Base-by-base conservation (phyloP, 441 rosid species). In the Isatis lusitanica region DNA sequence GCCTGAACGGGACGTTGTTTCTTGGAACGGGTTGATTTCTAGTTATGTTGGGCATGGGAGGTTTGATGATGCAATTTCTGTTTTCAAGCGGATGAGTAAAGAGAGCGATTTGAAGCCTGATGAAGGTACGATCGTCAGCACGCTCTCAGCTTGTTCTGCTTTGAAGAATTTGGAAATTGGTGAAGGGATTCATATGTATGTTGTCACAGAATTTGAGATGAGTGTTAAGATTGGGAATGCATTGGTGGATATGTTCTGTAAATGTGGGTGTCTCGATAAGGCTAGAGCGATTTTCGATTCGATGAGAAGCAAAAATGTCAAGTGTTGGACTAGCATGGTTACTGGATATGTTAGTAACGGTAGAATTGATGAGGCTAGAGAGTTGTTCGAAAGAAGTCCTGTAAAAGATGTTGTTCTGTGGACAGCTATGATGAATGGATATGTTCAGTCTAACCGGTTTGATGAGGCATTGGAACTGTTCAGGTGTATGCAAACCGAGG, bases 1-100 rank as follows among this genome's bases (percentile, higher is more conserved):
- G 88, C 85, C 86, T 61, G 70, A 78, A 6, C 73, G 81, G 79
- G 90, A 84, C 74, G 82, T 83, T 66, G 80, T 90, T 65, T 81
- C 91, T 53, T 88, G 86, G 91, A 90, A 90, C 66, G 87, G 87
- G 52, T 43, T 86, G 77, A 86, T 89, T 71, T 86, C 89, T 3
- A 77, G 87, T 48, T 82, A 85, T 31, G 85, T 80, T 21, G 83
- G 81, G 36, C 60, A 77, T 39, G 53, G 81, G 71, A 83, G 74
- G 80, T 87, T 83, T 68, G 78, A 50, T 38, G 84, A 83, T 26
- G 87, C 84, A 2, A 33, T 88, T 39, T 10, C 59, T 76, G 70
- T 77, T 33, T 86, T 81, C 63, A 60, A 51, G 30, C 63, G 74
- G 60, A 85, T 90, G 95, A 71, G 76, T 48, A 26, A 17, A 2